Base-by-base conservation (phyloP, 2,329 filamentous ascomycete genomes). In the Xylariaceae sp. region DNA sequence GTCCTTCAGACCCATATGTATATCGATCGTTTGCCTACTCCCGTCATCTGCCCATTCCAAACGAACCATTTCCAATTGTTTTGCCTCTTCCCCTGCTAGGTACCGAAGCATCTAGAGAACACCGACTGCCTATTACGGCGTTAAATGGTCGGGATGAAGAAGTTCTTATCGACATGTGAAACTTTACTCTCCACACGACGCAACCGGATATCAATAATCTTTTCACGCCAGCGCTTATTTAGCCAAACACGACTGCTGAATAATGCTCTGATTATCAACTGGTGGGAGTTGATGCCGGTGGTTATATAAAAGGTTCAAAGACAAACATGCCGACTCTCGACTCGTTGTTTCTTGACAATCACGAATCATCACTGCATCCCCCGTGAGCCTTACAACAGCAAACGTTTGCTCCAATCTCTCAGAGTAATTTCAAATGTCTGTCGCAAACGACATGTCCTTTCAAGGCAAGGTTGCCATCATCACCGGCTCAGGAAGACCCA, bases 401-500 rank as follows among this genome's bases (percentile, higher is more conserved):
- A 52, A 40, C 20, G 1, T 48, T 40, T 29, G 15, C 26, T 39
- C 30, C 27, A 48, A 40, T 40, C 23, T 39, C 44, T 47, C 35
- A 41, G 29, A 53, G 40, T 33, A 51, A 33, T 36, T 41, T 26
- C 40, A 39, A 30, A 71, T 71, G 68, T 11, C 63, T 30, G 18
- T 23, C 40, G 11, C 46, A 27, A 35, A 50, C 39, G 40, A 50
- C 32, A 30, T 50, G 7, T 50, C 48, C n/a, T 35, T 50, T 13
- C 11, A 51, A 39, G 46, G 37, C 50, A 77, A 78, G 55, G 62
- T 73, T 1, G 76, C 75, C 52, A 75, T 79, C 26, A 64, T 78
- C 10, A 78, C 76, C 1, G 76, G 75, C 27, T 77, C 75, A 11
- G 73, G 74, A 16, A 69, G 70, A 3, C 73, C 76, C 24, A 76